Evolutionary conservation across 2,329 filamentous ascomycete genomes (phyloP).

Genomic region (Monilinia fructigena): DNA sequence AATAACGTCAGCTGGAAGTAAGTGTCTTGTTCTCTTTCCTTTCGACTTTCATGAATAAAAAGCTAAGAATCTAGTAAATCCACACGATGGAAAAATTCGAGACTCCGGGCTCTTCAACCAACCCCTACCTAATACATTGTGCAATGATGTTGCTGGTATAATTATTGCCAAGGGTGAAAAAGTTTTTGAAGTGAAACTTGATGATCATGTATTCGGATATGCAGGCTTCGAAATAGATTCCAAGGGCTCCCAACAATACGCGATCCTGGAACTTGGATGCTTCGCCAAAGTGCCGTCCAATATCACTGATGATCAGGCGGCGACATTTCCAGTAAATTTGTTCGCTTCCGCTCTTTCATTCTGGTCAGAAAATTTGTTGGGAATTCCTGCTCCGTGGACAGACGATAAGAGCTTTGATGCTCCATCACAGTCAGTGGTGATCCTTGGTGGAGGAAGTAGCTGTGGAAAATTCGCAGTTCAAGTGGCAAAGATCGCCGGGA

Average conservation of each 20-base stretch:
- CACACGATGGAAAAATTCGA: constrained; percentile 23
- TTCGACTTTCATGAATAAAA: rapidly evolving
- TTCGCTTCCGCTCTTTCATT: constrained; percentile 32
- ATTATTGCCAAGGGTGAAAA: constrained; percentile 40
- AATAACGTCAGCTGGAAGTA: constrained; percentile 40
- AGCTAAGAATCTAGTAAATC: constrained; percentile 10
- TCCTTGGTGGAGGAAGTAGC: constrained; percentile 42
- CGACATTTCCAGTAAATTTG: constrained; percentile 43
- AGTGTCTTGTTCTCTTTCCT: neutral
- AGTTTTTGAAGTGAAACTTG: constrained; percentile 26
- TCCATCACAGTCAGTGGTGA: constrained; percentile 31
- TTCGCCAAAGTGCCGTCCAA: constrained; percentile 41
- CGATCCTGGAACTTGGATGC: constrained; percentile 37
- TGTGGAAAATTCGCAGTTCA: constrained; percentile 41
- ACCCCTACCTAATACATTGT: constrained; percentile 39
- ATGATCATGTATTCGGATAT: constrained; percentile 19
- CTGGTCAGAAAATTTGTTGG: neutral
- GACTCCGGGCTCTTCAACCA: constrained; percentile 40
- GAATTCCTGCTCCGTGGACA: constrained; percentile 16
- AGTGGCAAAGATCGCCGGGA: constrained; percentile 39
- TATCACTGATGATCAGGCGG: constrained; percentile 42
- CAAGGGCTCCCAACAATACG: constrained; percentile 43
- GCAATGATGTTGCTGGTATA: constrained; percentile 41
- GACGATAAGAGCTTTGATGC: constrained; percentile 12
- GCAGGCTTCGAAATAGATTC: neutral